Base-by-base conservation (phyloP, 2,329 filamentous ascomycete species). In the Neofusicoccum parvum region DNA sequence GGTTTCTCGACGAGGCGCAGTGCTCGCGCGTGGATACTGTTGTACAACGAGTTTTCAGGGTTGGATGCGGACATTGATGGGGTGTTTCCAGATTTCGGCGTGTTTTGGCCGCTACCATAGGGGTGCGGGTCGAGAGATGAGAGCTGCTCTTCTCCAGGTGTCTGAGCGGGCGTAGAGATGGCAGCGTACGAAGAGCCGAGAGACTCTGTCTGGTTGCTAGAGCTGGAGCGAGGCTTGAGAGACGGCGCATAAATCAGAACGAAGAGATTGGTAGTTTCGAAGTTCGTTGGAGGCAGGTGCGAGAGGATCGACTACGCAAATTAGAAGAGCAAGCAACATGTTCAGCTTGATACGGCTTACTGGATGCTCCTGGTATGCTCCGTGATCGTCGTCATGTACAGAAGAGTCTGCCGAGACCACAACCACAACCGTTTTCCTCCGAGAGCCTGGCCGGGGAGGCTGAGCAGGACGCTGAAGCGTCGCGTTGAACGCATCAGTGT, bases 231-330 rank as follows among this genome's bases (percentile, higher is more conserved):
- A 62, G 81, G 56, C 12, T 75, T 73, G 49, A 96, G 81, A 60
- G 87, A 85, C 0, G 94, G 94, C 2, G 92, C 88, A 78, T 97
- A 97, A 74, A 98, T 94, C 69, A 98, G 84, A 66, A 98, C 86
- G 73, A 96, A 96, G 27, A 97, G 84, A 74, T 92, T 91, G 69
- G 90, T 87, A 68, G 84, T 87, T 53, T 88, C 86, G 68, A 90
- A 87, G 76, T 97, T 88, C 69, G 90, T 88, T 68, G 89, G 87
- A 43, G 93, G 92, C 58, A 98, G 91, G 76, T 96, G 91, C 49
- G 94, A 96, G 65, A 98, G 85, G 70, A 98, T 91, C 34, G 81
- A 83, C 82, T 84, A 67, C 7, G 39, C 5, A 62, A 43, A 59
- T 76, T 69, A 79, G 73, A 36, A 67, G 62, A 43, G 54, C 60